Evolutionary conservation across 768 basidiomycete species (phyloP), one percentile per base, ranked within the genome.

Genomic region (Pisolithus microcarpus): DNA sequence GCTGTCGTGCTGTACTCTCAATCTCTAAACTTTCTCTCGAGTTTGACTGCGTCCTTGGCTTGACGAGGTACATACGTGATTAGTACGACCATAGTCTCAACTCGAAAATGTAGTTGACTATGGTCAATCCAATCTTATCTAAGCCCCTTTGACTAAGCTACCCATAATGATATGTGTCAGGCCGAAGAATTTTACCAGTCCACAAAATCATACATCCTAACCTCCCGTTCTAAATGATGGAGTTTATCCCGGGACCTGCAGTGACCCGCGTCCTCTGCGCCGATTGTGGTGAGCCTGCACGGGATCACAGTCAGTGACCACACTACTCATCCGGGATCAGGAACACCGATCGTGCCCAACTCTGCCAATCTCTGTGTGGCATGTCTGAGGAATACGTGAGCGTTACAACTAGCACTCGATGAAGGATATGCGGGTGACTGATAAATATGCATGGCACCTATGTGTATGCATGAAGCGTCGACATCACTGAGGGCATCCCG

Each of bases 401-500:
- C 69, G 31, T 52, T 18, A 40, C 47, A 37, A n/a, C 0, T 7
- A 19, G n/a, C 46, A 52, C 19, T 10, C 13, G 13, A 16, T 1
- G n/a, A n/a, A n/a, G n/a, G n/a, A n/a, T n/a, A n/a, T n/a, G 34
- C 5, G 34, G 34, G 30, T 21, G 15, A 36, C n/a, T 40, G 39
- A 40, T 18, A 30, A 43, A 24, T 26, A 6, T 30, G 3, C 30
- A 30, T 30, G 30, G 30, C 30, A 16, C 16, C 0, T 13, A 23
- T 23, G 21, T 4, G 26, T n/a, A n/a, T 6, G 26, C 19, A 44
- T 38, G 4, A 60, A 91, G 89, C 7, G 84, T 98, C 54, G 96
- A 99, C 67, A 95, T 99, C 64, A 98, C 94, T 1, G 95, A 98
- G 65, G 93, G 92, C 13, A 98, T 98, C 48, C 95, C 94, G 7